Conservation (phyloP, 2,329 filamentous ascomycete genomes). For the Keithomyces neogunnii region DNA sequence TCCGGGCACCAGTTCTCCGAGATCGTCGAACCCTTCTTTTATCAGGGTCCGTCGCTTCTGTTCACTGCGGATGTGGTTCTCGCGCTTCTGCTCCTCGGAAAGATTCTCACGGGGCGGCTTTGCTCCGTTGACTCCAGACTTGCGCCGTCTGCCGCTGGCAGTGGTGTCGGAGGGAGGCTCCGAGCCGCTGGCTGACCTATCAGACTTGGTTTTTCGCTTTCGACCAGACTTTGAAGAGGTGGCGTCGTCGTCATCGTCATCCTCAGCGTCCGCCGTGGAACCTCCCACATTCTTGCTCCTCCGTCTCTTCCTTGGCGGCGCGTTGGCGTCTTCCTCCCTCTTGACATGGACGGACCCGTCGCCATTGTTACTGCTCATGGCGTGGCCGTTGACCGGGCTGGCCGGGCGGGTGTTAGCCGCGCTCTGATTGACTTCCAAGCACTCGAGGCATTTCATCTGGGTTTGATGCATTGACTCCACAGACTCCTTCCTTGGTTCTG, state of each 20-base stretch:
- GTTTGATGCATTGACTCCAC: slow-evolving; percentile 47
- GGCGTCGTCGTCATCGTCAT: slow-evolving; percentile 35
- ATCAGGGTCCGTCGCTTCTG: slow-evolving; percentile 79
- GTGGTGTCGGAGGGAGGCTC: slow-evolving; percentile 26
- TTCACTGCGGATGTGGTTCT: slow-evolving; percentile 81
- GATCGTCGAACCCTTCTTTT: slow-evolving; percentile 72
- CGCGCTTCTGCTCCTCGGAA: slow-evolving; percentile 70
- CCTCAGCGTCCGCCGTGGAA: slow-evolving; percentile 13
- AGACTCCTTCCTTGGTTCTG: slow-evolving; percentile 47
- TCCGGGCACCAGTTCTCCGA: slow-evolving; percentile 69
- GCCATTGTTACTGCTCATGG: slow-evolving; percentile 6
- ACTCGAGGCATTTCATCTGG: slow-evolving; percentile 47
- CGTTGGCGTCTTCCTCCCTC: slow-evolving; percentile 28
- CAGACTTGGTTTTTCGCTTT: slow-evolving; percentile 40
- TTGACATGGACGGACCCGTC: slow-evolving; percentile 17
- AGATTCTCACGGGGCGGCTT: slow-evolving; percentile 61
- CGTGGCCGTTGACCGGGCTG: slow-evolving; percentile 35
- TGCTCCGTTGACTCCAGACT: slow-evolving; percentile 31
- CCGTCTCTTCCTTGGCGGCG: slow-evolving; percentile 41
- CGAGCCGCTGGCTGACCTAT: slow-evolving; percentile 18
- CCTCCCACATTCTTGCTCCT: slow-evolving; percentile 44
- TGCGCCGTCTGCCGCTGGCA: slow-evolving; percentile 38
- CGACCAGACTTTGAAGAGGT: slow-evolving; percentile 23
- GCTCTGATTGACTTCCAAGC: slow-evolving; percentile 49
- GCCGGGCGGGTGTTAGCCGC: slow-evolving; percentile 50